phyloP scores from a whole-genome alignment of 2,329 filamentous ascomycete genomes.

The Aspergillus sp. region DNA sequence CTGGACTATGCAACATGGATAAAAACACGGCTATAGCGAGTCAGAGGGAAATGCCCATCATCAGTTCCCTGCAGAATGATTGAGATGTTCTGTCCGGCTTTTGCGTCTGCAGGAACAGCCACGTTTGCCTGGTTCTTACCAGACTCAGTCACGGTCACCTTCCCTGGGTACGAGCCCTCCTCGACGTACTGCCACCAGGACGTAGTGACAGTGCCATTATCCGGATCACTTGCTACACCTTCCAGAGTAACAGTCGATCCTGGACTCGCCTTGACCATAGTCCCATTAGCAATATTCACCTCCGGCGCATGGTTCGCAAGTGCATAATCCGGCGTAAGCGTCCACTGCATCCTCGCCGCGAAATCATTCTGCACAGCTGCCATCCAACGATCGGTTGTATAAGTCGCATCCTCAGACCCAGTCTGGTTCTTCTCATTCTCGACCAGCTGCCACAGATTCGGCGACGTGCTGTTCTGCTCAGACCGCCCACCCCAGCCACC shows the following conservation, averaged over 20 bases:
- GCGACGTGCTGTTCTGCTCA: neutral
- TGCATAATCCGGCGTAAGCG: neutral
- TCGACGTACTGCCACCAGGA: slow-evolving; percentile 7
- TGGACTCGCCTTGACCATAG: neutral
- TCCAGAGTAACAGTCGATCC: neutral
- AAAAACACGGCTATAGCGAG: neutral
- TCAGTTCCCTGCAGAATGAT: slow-evolving; percentile 2
- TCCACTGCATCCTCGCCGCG: slow-evolving; percentile 6
- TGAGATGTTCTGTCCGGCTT: neutral
- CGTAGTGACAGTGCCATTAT: neutral
- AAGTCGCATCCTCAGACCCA: neutral
- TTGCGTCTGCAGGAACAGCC: neutral
- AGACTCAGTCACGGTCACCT: neutral
- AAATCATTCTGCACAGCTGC: slow-evolving; percentile 5
- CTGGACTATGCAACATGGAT: neutral
- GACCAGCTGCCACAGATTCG: neutral
- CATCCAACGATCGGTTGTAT: neutral
- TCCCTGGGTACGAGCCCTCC: neutral
- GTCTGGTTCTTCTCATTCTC: neutral
- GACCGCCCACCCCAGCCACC: slow-evolving; percentile 1
- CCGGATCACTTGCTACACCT: neutral
- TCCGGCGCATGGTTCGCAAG: neutral
- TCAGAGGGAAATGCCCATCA: slow-evolving; percentile 1
- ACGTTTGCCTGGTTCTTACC: neutral
- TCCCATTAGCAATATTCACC: neutral